Evolutionary conservation across 2,329 filamentous ascomycete species (phyloP).

Genomic region (Hymenoscyphus albidus): DNA sequence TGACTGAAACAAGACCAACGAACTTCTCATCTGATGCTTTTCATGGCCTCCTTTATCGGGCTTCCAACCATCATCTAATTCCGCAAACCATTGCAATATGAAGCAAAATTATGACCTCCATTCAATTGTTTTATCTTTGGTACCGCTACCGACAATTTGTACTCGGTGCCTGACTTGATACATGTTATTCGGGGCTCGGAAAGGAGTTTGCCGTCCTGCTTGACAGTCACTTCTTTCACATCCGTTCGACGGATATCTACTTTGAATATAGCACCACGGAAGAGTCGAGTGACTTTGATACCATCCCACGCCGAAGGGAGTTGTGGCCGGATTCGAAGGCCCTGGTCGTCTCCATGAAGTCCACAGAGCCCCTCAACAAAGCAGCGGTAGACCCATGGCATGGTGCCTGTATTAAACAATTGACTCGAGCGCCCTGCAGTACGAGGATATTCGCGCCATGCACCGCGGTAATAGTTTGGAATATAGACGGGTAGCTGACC

Average conservation of each 20-base stretch:
- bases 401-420: conserved; percentile 56
- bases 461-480: conserved; percentile 56
- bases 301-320: conserved; percentile 48
- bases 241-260: conserved; percentile 40
- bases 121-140: conserved; percentile 15
- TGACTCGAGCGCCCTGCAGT: conserved; percentile 54
- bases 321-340: conserved; percentile 46
- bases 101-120: not conserved
- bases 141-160: conserved; percentile 42
- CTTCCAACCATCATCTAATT: not conserved
- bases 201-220: conserved; percentile 38
- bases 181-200: conserved; percentile 40
- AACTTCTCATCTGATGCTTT: not conserved
- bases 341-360: conserved; percentile 46
- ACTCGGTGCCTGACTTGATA: conserved; percentile 43
- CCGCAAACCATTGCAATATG: not conserved
- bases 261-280: conserved; percentile 49
- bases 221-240: conserved; percentile 41
- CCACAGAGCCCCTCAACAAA: conserved; percentile 54
- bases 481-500: conserved; percentile 56
- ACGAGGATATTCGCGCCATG: conserved; percentile 44
- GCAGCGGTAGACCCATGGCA: conserved; percentile 53
- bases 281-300: conserved; percentile 45
- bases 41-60: not conserved
- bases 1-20: not conserved